Evolutionary conservation across 2,329 filamentous ascomycete genomes (phyloP), one percentile per base, ranked within the genome.

Genomic region (Fonsecaea pugnacius): DNA sequence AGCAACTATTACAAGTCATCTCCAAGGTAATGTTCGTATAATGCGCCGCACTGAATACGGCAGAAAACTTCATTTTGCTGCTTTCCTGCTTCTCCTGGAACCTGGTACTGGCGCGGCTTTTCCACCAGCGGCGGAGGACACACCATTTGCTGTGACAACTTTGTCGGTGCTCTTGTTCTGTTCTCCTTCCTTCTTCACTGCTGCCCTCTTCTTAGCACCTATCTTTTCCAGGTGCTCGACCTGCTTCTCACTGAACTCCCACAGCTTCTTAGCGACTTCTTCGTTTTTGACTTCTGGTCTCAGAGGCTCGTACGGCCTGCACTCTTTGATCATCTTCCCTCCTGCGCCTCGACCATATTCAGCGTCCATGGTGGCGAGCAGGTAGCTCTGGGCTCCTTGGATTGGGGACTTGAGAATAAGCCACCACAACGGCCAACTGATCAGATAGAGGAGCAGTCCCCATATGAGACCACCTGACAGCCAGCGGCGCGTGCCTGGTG

Each of bases 401-500:
- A 88, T 79, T 0, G 92, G 86, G 36, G 90, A 93, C 77, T 99
- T 98, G 59, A 99, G 81, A 1, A 97, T 76, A 24, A 99, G 77
- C 91, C 94, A 98, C 76, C 91, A 91, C 0, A 96, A 70, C 1
- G 90, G 84, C 82, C 94, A 99, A 36, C 87, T 86, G 10, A 89
- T 51, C 7, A 96, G 75, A 76, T 99, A 99, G 18, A 91, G 55
- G 0, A 88, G 76, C 21, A 99, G 80, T 0, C 93, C 93, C 84
- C 87, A 88, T 0, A 99, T 81, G 2, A 91, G 91, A 6, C 95
- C 95, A 35, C 91, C 84, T 0, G 91, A 92, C 32, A 99, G 80
- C 89, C 92, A 98, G 63, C 92, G 85, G 51, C 91, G 86, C 78
- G 89, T 96, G 1, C 95, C 93, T 0, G 93, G 92, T 8, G 94